Evolutionary conservation across 2,329 filamentous ascomycete species (phyloP).

Genomic region (Colletotrichum chrysophilum): DNA sequence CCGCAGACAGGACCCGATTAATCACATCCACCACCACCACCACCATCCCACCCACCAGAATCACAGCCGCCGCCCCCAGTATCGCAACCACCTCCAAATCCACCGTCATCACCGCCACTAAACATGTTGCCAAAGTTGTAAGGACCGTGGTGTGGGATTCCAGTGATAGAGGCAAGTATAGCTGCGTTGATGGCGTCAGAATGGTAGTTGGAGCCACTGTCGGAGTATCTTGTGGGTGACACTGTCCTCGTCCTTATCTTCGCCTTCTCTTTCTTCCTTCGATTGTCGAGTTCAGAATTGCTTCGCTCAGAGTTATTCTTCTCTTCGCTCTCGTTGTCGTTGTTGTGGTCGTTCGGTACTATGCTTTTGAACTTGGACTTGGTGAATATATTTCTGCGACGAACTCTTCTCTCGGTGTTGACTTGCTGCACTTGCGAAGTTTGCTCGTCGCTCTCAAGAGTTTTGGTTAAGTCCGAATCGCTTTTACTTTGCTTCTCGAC

Average conservation of each 20-base stretch:
- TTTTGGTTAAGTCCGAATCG: background rate
- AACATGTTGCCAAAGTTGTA: background rate
- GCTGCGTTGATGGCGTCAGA: background rate
- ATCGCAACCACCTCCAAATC: background rate
- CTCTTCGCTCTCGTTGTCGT: background rate
- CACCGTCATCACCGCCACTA: background rate
- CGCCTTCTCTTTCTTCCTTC: background rate
- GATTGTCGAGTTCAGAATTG: background rate
- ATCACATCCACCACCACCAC: background rate
- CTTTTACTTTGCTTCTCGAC: background rate
- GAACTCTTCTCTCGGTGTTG: background rate
- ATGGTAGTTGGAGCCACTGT: background rate
- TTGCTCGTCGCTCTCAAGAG: background rate
- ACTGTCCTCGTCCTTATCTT: background rate
- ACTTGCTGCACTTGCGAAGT: background rate
- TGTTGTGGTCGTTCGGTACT: background rate
- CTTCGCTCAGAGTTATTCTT: background rate
- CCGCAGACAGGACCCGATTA: background rate
- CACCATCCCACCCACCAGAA: background rate
- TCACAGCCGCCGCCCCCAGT: background rate
- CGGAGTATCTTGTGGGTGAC: background rate
- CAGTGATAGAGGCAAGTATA: background rate
- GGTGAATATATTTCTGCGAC: background rate
- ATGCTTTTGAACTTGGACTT: background rate
- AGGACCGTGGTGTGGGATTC: background rate